Evolutionary conservation across 2,329 filamentous ascomycete genomes (phyloP).

Genomic region (Monosporascus sp.): DNA sequence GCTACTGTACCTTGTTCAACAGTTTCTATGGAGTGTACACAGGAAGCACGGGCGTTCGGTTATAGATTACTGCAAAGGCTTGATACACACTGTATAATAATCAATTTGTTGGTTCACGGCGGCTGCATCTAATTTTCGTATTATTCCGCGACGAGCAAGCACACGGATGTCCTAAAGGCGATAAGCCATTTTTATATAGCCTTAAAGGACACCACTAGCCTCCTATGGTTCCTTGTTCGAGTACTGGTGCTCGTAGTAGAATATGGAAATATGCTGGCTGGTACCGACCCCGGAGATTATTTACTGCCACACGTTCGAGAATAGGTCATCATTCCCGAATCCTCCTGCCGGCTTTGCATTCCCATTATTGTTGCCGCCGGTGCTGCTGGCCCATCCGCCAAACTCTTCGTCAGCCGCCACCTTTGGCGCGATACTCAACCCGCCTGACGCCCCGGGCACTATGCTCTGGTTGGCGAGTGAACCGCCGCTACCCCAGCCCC

Average conservation of each 20-base stretch:
- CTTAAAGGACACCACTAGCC: no score
- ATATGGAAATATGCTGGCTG: neutral
- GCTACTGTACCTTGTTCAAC: neutral
- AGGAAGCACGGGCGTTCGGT: neutral
- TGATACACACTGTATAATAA: neutral
- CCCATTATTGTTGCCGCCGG: slow-evolving; percentile 35
- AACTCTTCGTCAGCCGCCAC: slow-evolving; percentile 91
- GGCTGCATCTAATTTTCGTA: no score
- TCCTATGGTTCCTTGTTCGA: no score
- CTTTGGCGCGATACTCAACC: slow-evolving; percentile 59
- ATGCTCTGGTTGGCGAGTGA: slow-evolving; percentile 56
- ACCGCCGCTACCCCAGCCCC: slow-evolving; percentile 45
- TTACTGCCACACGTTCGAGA: slow-evolving; percentile 92
- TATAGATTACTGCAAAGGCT: neutral
- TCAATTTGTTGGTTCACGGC: no score
- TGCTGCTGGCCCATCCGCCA: slow-evolving; percentile 83
- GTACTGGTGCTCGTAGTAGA: neutral
- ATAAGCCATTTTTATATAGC: no score
- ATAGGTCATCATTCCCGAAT: slow-evolving; percentile 76
- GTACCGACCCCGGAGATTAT: neutral
- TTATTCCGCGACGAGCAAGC: no score
- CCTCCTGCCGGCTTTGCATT: slow-evolving; percentile 51
- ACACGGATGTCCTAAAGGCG: no score
- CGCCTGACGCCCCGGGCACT: slow-evolving; percentile 57
- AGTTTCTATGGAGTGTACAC: neutral